Base-by-base conservation (phyloP, 164 flowering plant genomes). In the Vitis amurensis region DNA sequence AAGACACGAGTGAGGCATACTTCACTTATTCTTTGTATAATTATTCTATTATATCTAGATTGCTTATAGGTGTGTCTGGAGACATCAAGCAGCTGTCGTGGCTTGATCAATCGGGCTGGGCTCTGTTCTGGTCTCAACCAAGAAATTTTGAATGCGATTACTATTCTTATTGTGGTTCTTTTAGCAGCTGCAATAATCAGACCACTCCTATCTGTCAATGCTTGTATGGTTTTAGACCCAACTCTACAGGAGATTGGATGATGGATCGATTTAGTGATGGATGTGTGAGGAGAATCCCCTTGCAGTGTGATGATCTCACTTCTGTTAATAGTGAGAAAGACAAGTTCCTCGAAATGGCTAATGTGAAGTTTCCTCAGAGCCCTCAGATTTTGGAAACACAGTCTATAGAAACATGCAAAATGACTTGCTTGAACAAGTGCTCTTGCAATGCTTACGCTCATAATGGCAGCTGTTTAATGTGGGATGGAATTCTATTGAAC, bases 141-240 rank as follows among this genome's bases (percentile, higher is more conserved):
- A 66, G 64, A 50, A 69, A 74, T 31, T 29, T 77, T 55, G 55
- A 71, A 79, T 55, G 68, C 70, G 3, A 77, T 73, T 48, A 31
- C 37, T 64, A 67, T 49, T 68, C 66, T 59, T 29, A 27, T 30
- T 79, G 82, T 44, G 82, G 82, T 17, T 44, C 67, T 3, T 79
- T 73, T 56, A 71, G 70, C 19, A 30, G 3, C 50, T 79, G 82
- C 71, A 67, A 59, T 56, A 19, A 70, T 68, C 30, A 59, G 17
- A 52, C 64, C 0, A 10, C 47, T 66, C 66, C 69, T 2, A 70
- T 37, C 13, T 79, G 79, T 64, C 37, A 6, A 11, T 79, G 79
- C 62, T 70, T 76, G 70, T 52, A 44, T 2, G 82, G 82, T 11
- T 79, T 63, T 53, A 19, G 50, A 50, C 59, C 64, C 8, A 51